Evolutionary conservation across 768 basidiomycete species (phyloP).

Genomic region (Collybia mongolica): DNA sequence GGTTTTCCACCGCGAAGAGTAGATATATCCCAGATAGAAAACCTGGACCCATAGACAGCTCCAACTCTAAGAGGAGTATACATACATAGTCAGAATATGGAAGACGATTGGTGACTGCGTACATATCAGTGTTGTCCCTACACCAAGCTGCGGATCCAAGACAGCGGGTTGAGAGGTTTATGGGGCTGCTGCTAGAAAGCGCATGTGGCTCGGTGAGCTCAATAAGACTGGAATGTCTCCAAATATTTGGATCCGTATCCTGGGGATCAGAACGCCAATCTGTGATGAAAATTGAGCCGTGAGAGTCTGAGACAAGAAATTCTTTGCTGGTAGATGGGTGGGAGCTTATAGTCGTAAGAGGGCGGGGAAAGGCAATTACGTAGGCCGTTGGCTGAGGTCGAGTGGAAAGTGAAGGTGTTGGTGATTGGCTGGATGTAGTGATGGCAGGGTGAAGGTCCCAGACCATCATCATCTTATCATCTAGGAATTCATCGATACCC

Average conservation of each 20-base stretch:
- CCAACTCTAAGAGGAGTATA: conserved; percentile 52
- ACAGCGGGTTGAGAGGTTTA: conserved; percentile 34
- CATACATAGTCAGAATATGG: not conserved
- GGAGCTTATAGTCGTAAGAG: conserved; percentile 65
- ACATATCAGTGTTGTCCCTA: conserved; percentile 71
- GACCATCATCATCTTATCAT: conserved; percentile 83
- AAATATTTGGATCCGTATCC: conserved; percentile 46
- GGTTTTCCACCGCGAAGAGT: conserved; percentile 76
- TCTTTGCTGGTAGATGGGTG: conserved; percentile 78
- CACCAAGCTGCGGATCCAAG: conserved; percentile 71
- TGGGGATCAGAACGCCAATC: conserved; percentile 81
- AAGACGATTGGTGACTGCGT: conserved; percentile 19
- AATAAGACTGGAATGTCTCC: conserved; percentile 62
- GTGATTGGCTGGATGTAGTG: conserved; percentile 37
- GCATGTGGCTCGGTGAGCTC: conserved; percentile 74
- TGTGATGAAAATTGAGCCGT: conserved; percentile 73
- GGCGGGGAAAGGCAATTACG: conserved; percentile 69
- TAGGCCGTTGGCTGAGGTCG: conserved; percentile 76
- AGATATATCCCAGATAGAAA: conserved; percentile 76
- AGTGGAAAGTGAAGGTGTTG: conserved; percentile 30
- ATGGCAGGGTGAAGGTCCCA: conserved; percentile 76
- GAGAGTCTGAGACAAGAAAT: conserved; percentile 73
- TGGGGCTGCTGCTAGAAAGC: conserved; percentile 45
- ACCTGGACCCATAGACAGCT: conserved; percentile 68
- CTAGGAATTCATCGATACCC: conserved; percentile 29